Evolutionary conservation across 306 rosid genomes (phyloP).

Genomic region (Abrus precatorius): DNA sequence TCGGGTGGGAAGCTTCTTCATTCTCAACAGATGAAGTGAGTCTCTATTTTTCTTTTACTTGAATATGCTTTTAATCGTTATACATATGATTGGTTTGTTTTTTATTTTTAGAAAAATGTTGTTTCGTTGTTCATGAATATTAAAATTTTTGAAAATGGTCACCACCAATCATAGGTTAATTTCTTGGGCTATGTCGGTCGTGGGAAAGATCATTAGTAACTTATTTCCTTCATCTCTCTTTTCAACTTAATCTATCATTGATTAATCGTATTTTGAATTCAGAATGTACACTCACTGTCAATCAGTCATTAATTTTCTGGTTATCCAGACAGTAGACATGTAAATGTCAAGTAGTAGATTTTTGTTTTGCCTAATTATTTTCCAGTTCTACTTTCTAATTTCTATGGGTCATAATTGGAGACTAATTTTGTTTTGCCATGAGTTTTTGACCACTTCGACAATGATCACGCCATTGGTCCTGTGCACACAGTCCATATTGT

Average conservation of each 20-base stretch:
- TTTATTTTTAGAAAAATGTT: too few species aligned
- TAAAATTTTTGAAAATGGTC: not conserved
- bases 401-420: not conserved
- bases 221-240: not conserved
- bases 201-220: not conserved
- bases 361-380: not conserved
- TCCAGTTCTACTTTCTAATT: not conserved
- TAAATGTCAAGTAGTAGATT: not conserved
- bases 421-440: conserved; percentile 4
- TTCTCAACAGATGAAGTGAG: conserved; percentile 71
- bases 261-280: too few species aligned
- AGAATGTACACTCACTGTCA: too few species aligned
- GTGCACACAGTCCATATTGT: not conserved
- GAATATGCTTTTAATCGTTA: not conserved
- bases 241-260: not conserved
- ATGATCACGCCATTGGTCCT: not conserved
- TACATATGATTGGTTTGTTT: too few species aligned
- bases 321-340: too few species aligned
- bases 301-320: too few species aligned
- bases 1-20: conserved; percentile 75
- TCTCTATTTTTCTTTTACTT: not conserved
- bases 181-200: not conserved
- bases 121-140: too few species aligned
- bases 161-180: not conserved
- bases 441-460: not conserved